A percentile compares a stretch with the other conserved stretches of the same genome.
phyloP scores from a whole-genome alignment of 176 grass and related monocot species.

The Eragrostis curvula region DNA sequence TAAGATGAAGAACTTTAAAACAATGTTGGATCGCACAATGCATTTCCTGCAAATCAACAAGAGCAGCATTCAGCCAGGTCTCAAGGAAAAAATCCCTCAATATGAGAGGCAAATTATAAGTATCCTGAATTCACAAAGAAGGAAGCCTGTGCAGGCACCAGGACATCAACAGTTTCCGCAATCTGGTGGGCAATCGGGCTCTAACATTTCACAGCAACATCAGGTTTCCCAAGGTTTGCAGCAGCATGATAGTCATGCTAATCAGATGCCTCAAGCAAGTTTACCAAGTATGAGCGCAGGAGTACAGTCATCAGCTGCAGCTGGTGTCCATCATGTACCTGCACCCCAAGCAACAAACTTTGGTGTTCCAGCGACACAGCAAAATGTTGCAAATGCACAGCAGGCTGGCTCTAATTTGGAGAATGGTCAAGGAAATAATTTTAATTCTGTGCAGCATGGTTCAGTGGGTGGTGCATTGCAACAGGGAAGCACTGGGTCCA shows the following conservation, averaged over 20 bases:
- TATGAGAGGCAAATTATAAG: constrained; percentile 70
- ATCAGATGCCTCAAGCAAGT: constrained; percentile 70
- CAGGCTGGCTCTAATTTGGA: constrained; percentile 64
- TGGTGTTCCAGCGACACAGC: constrained; percentile 64
- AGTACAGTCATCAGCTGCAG: constrained; percentile 52
- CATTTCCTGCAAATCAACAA: constrained; percentile 57
- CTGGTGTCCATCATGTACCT: constrained; percentile 66
- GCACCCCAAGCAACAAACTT: constrained; percentile 64
- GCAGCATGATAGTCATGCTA: constrained; percentile 69
- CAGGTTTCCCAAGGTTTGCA: constrained; percentile 59
- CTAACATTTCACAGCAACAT: constrained; percentile 58
- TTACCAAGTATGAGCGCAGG: constrained; percentile 49
- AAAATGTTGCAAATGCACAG: constrained; percentile 65
- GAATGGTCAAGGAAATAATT: constrained; percentile 55
- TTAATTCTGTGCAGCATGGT: constrained; percentile 78
- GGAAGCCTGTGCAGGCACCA: constrained; percentile 50
- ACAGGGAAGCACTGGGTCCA: constrained; percentile 49
- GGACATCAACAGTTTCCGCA: constrained; percentile 62
- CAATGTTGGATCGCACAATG: constrained; percentile 58
- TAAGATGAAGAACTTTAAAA: constrained; percentile 69
- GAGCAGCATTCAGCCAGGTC: constrained; percentile 44
- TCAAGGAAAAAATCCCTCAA: constrained; percentile 59
- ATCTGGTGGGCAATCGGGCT: constrained; percentile 55
- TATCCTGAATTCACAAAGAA: constrained; percentile 68
- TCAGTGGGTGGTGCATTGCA: constrained; percentile 49